Evolutionary conservation across 2,329 filamentous ascomycete species (phyloP).

Genomic region (Aspergillus pseudonomiae): DNA sequence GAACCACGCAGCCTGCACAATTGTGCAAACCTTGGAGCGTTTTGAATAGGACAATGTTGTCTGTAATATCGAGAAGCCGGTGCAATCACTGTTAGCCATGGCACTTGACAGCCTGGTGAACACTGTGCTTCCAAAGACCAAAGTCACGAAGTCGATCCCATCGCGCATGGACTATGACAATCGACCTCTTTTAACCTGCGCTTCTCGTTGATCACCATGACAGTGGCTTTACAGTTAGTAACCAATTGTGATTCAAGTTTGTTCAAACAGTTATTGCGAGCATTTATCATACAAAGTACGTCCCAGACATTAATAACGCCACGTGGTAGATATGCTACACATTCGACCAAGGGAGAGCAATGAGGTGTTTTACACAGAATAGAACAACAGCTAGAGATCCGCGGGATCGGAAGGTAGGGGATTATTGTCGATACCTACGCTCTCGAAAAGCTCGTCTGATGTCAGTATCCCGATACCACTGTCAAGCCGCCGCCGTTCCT

Average conservation of each 20-base stretch:
- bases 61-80: neutral
- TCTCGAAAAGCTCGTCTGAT: slow-evolving; percentile 35
- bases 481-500: slow-evolving; percentile 41
- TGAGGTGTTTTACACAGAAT: neutral
- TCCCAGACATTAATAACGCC: neutral
- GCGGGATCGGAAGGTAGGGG: slow-evolving; percentile 29
- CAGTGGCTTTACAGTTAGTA: neutral
- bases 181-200: neutral
- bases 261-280: neutral
- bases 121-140: too few relatives aligned
- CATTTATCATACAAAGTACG: neutral
- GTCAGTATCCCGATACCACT: slow-evolving; percentile 44
- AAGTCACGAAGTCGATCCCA: too few relatives aligned
- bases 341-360: slow-evolving; percentile 1
- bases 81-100: too few relatives aligned
- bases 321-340: slow-evolving; percentile 1
- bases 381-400: slow-evolving; percentile 20
- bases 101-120: too few relatives aligned
- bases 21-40: too few relatives aligned
- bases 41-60: too few relatives aligned
- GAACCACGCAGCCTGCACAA: too few relatives aligned
- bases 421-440: slow-evolving; percentile 31
- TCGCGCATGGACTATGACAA: neutral
- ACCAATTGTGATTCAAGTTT: neutral
- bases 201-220: neutral